Evolutionary conservation across 768 basidiomycete species (phyloP).

Genomic region (Pleurotus sapidus): DNA sequence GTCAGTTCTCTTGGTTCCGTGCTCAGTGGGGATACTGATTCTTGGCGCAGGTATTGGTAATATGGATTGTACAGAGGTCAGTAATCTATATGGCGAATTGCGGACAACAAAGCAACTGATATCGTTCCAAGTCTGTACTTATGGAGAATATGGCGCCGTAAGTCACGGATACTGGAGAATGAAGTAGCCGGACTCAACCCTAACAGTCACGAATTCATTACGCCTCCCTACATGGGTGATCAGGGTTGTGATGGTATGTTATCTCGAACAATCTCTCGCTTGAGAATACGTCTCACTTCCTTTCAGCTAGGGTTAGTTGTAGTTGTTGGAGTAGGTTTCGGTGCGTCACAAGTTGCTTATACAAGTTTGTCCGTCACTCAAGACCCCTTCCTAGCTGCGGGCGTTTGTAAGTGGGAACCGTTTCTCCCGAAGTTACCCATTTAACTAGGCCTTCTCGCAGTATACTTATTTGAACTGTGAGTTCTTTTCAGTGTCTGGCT

Average conservation of each 20-base stretch:
- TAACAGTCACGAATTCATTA: neutral
- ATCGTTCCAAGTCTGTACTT: neutral
- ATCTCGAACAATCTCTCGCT: no score
- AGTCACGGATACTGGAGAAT: neutral
- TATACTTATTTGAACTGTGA: neutral
- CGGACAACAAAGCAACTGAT: neutral
- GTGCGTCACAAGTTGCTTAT: neutral
- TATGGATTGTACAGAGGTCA: constrained; percentile 5
- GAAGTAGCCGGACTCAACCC: no score
- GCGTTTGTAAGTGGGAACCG: neutral
- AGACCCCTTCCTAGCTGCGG: neutral
- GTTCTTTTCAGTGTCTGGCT: neutral
- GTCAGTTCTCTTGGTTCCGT: neutral
- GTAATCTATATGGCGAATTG: neutral
- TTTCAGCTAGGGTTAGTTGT: neutral
- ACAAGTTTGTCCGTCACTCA: neutral
- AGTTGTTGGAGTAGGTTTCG: neutral
- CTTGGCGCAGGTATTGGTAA: constrained; percentile 1
- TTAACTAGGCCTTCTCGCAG: neutral
- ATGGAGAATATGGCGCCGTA: constrained; percentile 5
- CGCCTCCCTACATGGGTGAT: neutral
- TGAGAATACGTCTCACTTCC: neutral
- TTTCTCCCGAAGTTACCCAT: neutral
- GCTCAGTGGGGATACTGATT: neutral
- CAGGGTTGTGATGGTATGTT: neutral